A percentile compares a stretch with the other conserved stretches of the same genome.
Evolutionary conservation across 2,329 filamentous ascomycete species (phyloP).

Genomic region (Teratosphaeria nubilosa): DNA sequence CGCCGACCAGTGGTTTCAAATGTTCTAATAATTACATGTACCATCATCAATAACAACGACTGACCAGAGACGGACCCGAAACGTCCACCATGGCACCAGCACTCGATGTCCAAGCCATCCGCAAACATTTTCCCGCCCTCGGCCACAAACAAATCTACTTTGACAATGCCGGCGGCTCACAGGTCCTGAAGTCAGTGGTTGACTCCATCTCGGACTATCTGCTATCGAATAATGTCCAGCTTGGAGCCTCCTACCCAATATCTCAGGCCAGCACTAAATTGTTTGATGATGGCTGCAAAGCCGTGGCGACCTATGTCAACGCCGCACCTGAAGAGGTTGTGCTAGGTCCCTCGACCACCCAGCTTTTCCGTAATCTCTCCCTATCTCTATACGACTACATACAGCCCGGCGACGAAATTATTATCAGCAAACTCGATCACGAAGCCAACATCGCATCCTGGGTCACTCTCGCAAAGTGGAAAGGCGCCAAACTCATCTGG

Average conservation of each 20-base stretch:
- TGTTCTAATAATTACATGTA: not conserved
- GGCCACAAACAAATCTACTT: conserved; percentile 58
- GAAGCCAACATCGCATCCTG: conserved; percentile 69
- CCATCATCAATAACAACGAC: not conserved
- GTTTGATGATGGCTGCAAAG: conserved; percentile 51
- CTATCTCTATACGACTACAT: conserved; percentile 48
- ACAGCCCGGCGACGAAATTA: conserved; percentile 45
- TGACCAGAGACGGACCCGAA: not conserved
- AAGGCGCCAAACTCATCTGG: conserved; percentile 57
- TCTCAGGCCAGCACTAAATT: conserved; percentile 49
- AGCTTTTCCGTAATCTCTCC: conserved; percentile 62
- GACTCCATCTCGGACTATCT: conserved; percentile 57
- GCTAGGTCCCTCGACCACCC: conserved; percentile 64
- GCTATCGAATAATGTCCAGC: conserved; percentile 59
- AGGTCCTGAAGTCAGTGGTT: conserved; percentile 56
- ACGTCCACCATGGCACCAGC: conserved; percentile 1
- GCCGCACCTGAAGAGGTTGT: conserved; percentile 58
- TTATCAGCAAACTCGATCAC: conserved; percentile 64
- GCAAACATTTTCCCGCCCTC: conserved; percentile 59
- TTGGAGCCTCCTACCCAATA: conserved; percentile 59
- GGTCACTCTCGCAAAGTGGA: conserved; percentile 55
- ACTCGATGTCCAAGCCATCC: conserved; percentile 48
- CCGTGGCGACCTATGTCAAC: conserved; percentile 62
- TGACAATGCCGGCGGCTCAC: conserved; percentile 67
- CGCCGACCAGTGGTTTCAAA: not conserved